Conservation (phyloP, 805 yeast species). For the Starmerella tilneyi region DNA sequence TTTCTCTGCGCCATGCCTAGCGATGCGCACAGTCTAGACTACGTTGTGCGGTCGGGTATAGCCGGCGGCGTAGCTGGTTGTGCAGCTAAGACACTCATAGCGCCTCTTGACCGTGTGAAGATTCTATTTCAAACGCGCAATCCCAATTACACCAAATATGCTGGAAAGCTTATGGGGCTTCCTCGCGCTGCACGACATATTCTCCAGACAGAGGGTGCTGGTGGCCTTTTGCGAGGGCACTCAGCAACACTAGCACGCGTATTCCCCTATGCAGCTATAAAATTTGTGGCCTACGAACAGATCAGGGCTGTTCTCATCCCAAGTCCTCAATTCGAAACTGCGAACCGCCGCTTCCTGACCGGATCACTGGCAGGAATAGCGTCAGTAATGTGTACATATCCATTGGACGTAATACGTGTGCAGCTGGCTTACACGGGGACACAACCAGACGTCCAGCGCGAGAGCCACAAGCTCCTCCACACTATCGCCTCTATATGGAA, state of each 20-base stretch:
- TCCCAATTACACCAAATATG: conserved; percentile 69
- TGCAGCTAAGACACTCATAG: conserved; percentile 90
- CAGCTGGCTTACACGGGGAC: conserved; percentile 64
- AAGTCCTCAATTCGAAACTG: conserved; percentile 61
- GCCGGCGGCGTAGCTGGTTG: conserved; percentile 96
- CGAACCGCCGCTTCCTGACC: conserved; percentile 65
- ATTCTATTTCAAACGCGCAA: conserved; percentile 90
- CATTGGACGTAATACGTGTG: conserved; percentile 81
- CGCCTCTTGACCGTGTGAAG: conserved; percentile 91
- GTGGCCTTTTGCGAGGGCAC: conserved; percentile 89
- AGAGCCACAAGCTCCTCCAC: conserved; percentile 26
- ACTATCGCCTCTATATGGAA: conserved; percentile 28
- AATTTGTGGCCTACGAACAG: conserved; percentile 93
- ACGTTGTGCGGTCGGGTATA: conserved; percentile 70
- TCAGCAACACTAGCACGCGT: conserved; percentile 84
- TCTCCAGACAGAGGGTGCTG: conserved; percentile 54
- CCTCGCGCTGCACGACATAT: conserved; percentile 62
- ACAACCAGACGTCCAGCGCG: conserved; percentile 32
- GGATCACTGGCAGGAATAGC: conserved; percentile 86
- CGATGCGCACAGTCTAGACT: conserved; percentile 64
- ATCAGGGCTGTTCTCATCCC: conserved; percentile 73
- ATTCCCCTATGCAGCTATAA: conserved; percentile 94
- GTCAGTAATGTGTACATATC: conserved; percentile 82
- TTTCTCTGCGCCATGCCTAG: neutral
- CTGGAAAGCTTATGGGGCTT: conserved; percentile 73